Base-by-base conservation (phyloP, 768 basidiomycete genomes). In the Termitomyces sp. region DNA sequence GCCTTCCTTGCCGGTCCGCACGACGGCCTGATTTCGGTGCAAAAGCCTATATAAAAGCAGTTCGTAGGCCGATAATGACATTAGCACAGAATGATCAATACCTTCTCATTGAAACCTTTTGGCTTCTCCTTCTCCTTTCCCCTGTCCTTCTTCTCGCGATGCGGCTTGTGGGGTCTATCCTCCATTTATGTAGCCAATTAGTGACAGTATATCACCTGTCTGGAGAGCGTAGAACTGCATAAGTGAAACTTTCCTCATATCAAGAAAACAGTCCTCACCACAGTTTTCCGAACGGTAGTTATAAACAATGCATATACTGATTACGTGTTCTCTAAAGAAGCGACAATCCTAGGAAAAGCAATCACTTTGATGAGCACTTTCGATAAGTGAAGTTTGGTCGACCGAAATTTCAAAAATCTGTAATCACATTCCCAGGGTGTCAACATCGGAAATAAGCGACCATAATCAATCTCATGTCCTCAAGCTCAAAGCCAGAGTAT, bases 31-130 rank as follows among this genome's bases (percentile, higher is more conserved):
- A 97, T 73, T 83, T 89, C 32, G 89, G 91, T 16, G 94, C 94
- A 72, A 98, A 98, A 2, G 96, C 96, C 94, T 88, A 53, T 27
- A 27, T 50, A 27, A 24, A 55, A 57, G 31, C 29, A 31, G 44
- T 42, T 58, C 41, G 48, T 24, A 46, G 2, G 53, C 24, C 44
- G 7, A 14, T 26, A n/a, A 32, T 4, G 8, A 39, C 46, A 1
- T 29, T 16, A 34, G 31, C 22, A 18, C 20, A 18, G 37, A 24
- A 16, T 9, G n/a, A n/a, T 27, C 67, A 74, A 46, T 56, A 89
- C 95, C 79, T 97, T 98, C 72, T 94, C 93, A 68, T 98, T 98
- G 74, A 87, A 90, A 6, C 86, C 87, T 54, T 87, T 79, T 43
- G 86, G 85, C 43, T 84, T 87, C 62, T 87, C 81, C 65, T 89